Evolutionary conservation across 192 early-diverging fungal genomes (phyloP).

Genomic region (Dispira parvispora): DNA sequence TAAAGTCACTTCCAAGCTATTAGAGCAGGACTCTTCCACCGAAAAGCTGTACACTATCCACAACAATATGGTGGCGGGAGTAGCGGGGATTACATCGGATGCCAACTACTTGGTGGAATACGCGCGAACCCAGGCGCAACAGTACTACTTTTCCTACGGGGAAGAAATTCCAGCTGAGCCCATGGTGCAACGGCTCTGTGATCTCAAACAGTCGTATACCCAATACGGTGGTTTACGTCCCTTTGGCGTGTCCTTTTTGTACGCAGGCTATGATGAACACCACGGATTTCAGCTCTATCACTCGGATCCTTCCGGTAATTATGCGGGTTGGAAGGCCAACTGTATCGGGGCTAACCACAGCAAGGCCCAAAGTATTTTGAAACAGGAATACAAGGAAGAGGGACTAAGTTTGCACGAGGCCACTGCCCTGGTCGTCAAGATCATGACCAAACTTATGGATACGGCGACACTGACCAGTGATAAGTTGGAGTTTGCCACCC

Average conservation of each 20-base stretch:
- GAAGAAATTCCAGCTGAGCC: slow-evolving; percentile 90
- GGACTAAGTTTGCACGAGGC: slow-evolving; percentile 68
- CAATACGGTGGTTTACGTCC: slow-evolving; percentile 97
- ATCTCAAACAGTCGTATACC: slow-evolving; percentile 98
- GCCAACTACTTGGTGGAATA: slow-evolving; percentile 92
- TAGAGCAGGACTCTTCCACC: slow-evolving; percentile 65
- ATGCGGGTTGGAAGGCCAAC: slow-evolving; percentile 96
- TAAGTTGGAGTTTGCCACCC: slow-evolving; percentile 86
- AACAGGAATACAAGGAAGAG: slow-evolving; percentile 94
- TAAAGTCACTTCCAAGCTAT: slow-evolving; percentile 80
- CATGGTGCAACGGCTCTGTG: slow-evolving; percentile 86
- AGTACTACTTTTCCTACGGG: slow-evolving; percentile 72
- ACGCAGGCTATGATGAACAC: slow-evolving; percentile 82
- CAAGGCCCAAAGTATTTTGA: slow-evolving; percentile 80
- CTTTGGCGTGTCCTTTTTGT: slow-evolving; percentile 96
- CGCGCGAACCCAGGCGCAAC: slow-evolving; percentile 70
- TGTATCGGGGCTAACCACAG: slow-evolving; percentile 92
- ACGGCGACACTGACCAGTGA: slow-evolving; percentile 77
- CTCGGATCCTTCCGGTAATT: slow-evolving; percentile 98
- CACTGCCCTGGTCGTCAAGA: slow-evolving; percentile 79
- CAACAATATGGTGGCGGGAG: slow-evolving; percentile 85
- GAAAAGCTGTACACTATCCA: slow-evolving; percentile 97
- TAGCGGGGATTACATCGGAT: slow-evolving; percentile 92
- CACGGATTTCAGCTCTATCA: slow-evolving; percentile 94
- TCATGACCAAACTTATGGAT: slow-evolving; percentile 95